phyloP scores from a whole-genome alignment of 1,139 yeast genomes.

The Suhomyces atakaporum region DNA sequence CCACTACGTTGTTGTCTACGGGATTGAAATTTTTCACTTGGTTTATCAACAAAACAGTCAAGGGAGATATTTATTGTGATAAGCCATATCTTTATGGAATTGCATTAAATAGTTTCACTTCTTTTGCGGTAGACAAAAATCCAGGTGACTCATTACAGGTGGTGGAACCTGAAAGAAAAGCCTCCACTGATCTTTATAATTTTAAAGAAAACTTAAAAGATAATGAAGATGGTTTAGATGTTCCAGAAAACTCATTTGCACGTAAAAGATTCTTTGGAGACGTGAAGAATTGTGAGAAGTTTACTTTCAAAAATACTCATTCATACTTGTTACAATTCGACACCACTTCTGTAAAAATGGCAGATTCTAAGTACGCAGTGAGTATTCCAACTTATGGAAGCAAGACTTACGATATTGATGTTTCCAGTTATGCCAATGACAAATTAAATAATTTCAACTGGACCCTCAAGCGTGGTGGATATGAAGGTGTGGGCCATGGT shows the following conservation, averaged over 20 bases:
- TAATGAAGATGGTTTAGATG: slow-evolving; percentile 25
- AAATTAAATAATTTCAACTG: slow-evolving; percentile 47
- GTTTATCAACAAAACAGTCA: slow-evolving; percentile 64
- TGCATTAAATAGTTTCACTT: slow-evolving; percentile 59
- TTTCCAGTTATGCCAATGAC: slow-evolving; percentile 43
- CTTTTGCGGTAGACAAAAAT: slow-evolving; percentile 22
- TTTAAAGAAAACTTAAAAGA: slow-evolving; percentile 27
- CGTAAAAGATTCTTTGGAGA: slow-evolving; percentile 39
- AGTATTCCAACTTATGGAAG: slow-evolving; percentile 43
- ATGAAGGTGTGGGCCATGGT: slow-evolving; percentile 41
- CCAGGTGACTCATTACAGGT: slow-evolving; percentile 6
- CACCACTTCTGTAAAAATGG: slow-evolving; percentile 43
- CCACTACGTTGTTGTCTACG: slow-evolving; percentile 45
- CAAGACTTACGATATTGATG: slow-evolving; percentile 44
- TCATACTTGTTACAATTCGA: slow-evolving; percentile 40
- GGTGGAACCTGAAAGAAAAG: slow-evolving; percentile 1
- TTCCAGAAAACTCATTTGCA: slow-evolving; percentile 33
- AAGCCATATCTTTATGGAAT: slow-evolving; percentile 65
- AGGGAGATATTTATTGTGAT: slow-evolving; percentile 63
- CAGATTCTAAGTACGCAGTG: slow-evolving; percentile 44
- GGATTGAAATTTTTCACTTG: slow-evolving; percentile 57
- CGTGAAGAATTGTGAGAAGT: slow-evolving; percentile 31
- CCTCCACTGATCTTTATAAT: slow-evolving; percentile 14
- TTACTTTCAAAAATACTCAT: slow-evolving; percentile 29
- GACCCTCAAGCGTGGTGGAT: slow-evolving; percentile 43